phyloP scores from a whole-genome alignment of 1,139 yeast genomes.

The Yamadazyma atlantica region DNA sequence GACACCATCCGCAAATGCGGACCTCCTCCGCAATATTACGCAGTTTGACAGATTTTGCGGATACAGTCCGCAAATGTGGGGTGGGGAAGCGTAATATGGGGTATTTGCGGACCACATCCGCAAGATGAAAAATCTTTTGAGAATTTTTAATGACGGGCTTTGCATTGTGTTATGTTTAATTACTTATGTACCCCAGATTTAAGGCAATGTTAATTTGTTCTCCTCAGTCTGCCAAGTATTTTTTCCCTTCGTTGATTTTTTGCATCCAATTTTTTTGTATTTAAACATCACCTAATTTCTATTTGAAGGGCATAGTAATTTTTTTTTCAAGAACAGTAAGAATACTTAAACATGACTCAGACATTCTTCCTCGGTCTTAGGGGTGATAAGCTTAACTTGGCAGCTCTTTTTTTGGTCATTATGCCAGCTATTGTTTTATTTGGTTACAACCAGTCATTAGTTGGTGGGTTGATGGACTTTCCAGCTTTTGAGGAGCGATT shows the following conservation, averaged over 20 bases:
- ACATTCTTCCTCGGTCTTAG: background rate
- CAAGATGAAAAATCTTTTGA: no score
- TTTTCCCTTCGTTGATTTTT: no score
- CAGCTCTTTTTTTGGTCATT: background rate
- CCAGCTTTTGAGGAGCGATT: constrained; percentile 37
- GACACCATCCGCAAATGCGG: no score
- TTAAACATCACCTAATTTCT: no score
- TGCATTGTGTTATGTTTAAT: no score
- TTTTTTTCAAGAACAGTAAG: constrained; percentile 1
- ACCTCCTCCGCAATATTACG: background rate
- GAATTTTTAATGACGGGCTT: background rate
- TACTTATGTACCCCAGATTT: no score
- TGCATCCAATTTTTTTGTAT: no score
- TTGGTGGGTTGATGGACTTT: constrained; percentile 45
- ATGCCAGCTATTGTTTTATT: constrained; percentile 20
- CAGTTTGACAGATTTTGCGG: background rate
- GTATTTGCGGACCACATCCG: constrained; percentile 1
- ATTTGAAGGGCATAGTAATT: no score
- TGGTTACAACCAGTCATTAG: constrained; percentile 55
- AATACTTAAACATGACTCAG: background rate
- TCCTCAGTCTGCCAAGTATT: no score
- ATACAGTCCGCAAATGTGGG: background rate
- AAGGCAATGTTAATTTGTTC: no score
- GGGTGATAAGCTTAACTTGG: constrained; percentile 1
- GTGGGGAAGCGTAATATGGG: background rate